phyloP scores from a whole-genome alignment of 169 alveolate species.

The Eimeria praecox region DNA sequence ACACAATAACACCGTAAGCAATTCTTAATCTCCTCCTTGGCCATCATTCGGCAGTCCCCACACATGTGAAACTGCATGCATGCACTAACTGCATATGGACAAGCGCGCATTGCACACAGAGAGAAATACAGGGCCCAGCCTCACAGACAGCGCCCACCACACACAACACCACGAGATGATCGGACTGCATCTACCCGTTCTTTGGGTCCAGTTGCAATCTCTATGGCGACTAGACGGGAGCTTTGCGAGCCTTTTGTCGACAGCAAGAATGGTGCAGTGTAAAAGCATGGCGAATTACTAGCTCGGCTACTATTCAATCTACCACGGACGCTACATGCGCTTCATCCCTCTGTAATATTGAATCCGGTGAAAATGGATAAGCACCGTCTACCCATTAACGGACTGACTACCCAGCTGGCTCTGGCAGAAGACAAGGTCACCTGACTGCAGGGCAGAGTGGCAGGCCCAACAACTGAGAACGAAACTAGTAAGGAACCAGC shows the following conservation, averaged over 20 bases:
- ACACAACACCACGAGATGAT: not conserved
- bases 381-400: not conserved
- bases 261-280: not conserved
- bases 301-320: not conserved
- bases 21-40: not conserved
- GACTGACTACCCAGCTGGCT: not conserved
- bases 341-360: not conserved
- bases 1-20: not conserved
- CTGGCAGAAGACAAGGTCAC: not conserved
- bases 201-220: too few relatives aligned
- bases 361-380: not conserved
- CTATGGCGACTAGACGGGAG: not conserved
- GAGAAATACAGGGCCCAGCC: not conserved
- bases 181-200: not conserved
- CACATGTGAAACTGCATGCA: not conserved
- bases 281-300: not conserved
- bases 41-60: not conserved
- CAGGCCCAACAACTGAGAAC: not conserved
- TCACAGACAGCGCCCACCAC: not conserved
- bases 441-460: not conserved
- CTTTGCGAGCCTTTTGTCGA: not conserved
- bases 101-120: too few relatives aligned
- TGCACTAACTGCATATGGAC: not conserved
- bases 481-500: not conserved
- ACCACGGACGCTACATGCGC: not conserved